phyloP scores from a whole-genome alignment of 1,139 yeast genomes.

The Diutina scorzettiae region DNA sequence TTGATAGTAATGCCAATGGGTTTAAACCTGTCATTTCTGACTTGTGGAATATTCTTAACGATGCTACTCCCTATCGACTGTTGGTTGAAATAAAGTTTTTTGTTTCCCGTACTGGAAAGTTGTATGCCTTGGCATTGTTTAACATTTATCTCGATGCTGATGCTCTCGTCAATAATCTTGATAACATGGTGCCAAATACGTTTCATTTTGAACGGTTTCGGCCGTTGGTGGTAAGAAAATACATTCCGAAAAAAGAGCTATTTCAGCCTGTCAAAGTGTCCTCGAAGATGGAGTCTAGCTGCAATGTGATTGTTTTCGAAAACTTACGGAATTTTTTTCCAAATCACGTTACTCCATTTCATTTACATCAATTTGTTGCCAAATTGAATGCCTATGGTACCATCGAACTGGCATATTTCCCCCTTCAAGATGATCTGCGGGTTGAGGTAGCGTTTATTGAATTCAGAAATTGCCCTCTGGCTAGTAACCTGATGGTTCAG shows the following conservation, averaged over 20 bases:
- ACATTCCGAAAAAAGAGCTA: no score
- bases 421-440: constrained; percentile 15
- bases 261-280: no score
- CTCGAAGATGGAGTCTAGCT: background rate
- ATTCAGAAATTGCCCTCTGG: constrained; percentile 11
- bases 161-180: background rate
- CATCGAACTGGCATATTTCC: constrained; percentile 35
- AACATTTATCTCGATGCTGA: background rate
- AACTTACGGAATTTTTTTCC: constrained; percentile 26
- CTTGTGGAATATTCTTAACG: background rate
- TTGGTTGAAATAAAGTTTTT: background rate
- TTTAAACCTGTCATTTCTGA: background rate
- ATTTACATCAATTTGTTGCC: constrained; percentile 16
- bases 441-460: constrained; percentile 22
- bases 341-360: constrained; percentile 10
- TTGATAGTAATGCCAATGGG: background rate
- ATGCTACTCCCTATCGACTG: background rate
- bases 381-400: constrained; percentile 27
- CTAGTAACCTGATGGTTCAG: constrained; percentile 13
- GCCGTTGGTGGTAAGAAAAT: no score
- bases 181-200: background rate
- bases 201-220: background rate
- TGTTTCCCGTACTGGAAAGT: background rate
- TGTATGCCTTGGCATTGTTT: background rate
- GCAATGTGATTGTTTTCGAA: constrained; percentile 24